A percentile compares a stretch with the other conserved stretches of the same genome.
phyloP scores from a whole-genome alignment of 768 basidiomycete species.

The Leccinum olivaceopallidum region DNA sequence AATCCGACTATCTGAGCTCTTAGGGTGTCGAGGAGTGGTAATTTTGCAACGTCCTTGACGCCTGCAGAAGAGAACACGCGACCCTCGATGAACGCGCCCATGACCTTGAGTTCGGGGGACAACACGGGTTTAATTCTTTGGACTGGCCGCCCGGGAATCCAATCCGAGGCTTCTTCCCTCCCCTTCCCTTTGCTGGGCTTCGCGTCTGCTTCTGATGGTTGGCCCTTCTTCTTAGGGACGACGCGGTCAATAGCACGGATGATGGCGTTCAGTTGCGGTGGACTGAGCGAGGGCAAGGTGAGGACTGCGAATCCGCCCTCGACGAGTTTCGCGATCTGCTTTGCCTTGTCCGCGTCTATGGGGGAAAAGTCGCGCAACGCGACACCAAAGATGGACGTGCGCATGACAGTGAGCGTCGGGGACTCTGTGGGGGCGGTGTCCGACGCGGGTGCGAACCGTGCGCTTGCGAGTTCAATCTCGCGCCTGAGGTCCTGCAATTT shows the following conservation, averaged over 20 bases:
- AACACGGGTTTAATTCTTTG: constrained; percentile 56
- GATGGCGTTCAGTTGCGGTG: constrained; percentile 68
- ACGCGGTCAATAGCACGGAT: constrained; percentile 66
- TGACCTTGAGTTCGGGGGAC: constrained; percentile 66
- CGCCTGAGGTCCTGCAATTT: constrained; percentile 67
- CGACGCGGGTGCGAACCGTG: constrained; percentile 35
- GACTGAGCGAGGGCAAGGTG: constrained; percentile 64
- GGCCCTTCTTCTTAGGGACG: constrained; percentile 58
- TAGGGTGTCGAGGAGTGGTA: constrained; percentile 78
- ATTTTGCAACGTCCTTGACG: constrained; percentile 62
- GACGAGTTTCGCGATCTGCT: constrained; percentile 55
- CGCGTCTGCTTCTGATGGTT: constrained; percentile 51
- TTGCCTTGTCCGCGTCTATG: constrained; percentile 48
- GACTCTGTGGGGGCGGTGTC: constrained; percentile 28
- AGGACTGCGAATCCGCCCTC: constrained; percentile 67
- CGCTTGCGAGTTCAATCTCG: constrained; percentile 61
- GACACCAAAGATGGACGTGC: constrained; percentile 79
- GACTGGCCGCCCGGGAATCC: constrained; percentile 67
- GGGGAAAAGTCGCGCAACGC: constrained; percentile 62
- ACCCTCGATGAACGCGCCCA: constrained; percentile 82
- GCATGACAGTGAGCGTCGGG: constrained; percentile 68
- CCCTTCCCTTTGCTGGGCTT: constrained; percentile 42
- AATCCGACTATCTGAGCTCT: constrained; percentile 84
- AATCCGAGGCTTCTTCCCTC: constrained; percentile 61
- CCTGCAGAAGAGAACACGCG: constrained; percentile 60